Base-by-base conservation (phyloP, 306 rosid species). In the Crotalaria pallida region DNA sequence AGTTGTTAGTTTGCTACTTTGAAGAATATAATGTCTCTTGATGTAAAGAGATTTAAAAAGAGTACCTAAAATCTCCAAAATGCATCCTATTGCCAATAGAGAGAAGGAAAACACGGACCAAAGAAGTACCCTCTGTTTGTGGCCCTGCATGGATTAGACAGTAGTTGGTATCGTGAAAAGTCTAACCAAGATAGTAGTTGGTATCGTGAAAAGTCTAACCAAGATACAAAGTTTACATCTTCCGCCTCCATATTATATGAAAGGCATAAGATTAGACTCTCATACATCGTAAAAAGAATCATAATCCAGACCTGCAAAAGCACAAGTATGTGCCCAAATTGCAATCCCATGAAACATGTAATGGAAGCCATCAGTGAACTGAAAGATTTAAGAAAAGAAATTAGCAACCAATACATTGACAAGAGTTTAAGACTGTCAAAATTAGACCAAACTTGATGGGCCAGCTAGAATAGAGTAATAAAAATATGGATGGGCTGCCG, bases 331-430 rank as follows among this genome's bases (percentile, higher is more conserved):
- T 85, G 96, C 67, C 91, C 91, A 80, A 70, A 89, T 50, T 78
- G 89, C 87, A 87, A 72, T 59, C 94, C 89, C 78, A 84, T 12
- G 41, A 84, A 85, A 77, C 96, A 90, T 22, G 94, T 90, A 77
- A 88, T 58, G 17, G 91, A 80, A 68, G 89, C 94, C 96, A 90
- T 87, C 80, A 90, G 69, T 69, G 94, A 90, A 77, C 94, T 90
- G 83, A 41, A 81, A 84, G n/a, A 61, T 73, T 63, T 45, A 36
- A 72, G 59, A 65, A 74, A 70, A 74, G 36, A 43, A 78, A 74
- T 77, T 29, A 76, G 76, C 68, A 72, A 61, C 36, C 50, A 71
- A 67, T 11, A 38, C 48, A 79, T 58, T 11, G n/a, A 61, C 11
- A 16, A 27, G 43, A 36, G 50, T 33, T 57, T 43, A 52, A 71